Percentiles rank a stretch among this genome's conserved stretches.
These are phyloP conservation scores for Cinchona pubescens DNA, from an alignment of 257 asterid genomes.

Conservation along the genomic window DNA sequence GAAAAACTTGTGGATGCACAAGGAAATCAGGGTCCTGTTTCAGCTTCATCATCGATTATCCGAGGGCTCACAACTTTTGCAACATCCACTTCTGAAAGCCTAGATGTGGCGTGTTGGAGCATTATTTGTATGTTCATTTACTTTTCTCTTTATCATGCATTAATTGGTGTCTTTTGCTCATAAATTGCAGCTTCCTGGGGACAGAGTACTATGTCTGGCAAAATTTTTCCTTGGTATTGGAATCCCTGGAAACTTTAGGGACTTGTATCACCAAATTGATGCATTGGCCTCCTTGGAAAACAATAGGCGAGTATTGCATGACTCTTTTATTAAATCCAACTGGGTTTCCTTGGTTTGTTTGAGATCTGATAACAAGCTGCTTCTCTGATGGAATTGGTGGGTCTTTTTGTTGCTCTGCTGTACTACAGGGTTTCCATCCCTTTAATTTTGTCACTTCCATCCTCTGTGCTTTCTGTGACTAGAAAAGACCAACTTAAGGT, in stretches of 20 bases:
- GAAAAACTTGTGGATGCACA: constrained; percentile 75
- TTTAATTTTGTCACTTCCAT: constrained; percentile 77
- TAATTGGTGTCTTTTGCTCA: constrained; percentile 16
- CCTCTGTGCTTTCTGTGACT: constrained; percentile 72
- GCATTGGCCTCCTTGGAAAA: constrained; percentile 73
- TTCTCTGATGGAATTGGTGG: not conserved
- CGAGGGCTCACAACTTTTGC: constrained; percentile 83
- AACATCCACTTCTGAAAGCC: constrained; percentile 50
- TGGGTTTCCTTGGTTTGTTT: constrained; percentile 1
- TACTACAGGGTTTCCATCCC: constrained; percentile 70
- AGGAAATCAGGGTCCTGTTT: constrained; percentile 74
- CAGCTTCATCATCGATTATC: constrained; percentile 80
- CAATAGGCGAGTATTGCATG: constrained; percentile 48
- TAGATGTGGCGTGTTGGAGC: constrained; percentile 53
- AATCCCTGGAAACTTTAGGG: constrained; percentile 76
- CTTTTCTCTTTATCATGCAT: not conserved
- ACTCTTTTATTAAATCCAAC: constrained; percentile 10
- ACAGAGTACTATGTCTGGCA: constrained; percentile 78
- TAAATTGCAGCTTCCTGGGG: constrained; percentile 80
- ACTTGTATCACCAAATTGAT: constrained; percentile 75
- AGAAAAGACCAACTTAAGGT: constrained; percentile 86
- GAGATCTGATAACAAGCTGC: not conserved
- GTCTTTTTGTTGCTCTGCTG: not conserved
- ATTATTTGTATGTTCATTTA: not conserved
- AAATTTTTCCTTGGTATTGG: constrained; percentile 85